These are phyloP conservation scores for Orbilia quercus DNA, from an alignment of 2,329 filamentous ascomycete species.

Conservation along the genomic window DNA sequence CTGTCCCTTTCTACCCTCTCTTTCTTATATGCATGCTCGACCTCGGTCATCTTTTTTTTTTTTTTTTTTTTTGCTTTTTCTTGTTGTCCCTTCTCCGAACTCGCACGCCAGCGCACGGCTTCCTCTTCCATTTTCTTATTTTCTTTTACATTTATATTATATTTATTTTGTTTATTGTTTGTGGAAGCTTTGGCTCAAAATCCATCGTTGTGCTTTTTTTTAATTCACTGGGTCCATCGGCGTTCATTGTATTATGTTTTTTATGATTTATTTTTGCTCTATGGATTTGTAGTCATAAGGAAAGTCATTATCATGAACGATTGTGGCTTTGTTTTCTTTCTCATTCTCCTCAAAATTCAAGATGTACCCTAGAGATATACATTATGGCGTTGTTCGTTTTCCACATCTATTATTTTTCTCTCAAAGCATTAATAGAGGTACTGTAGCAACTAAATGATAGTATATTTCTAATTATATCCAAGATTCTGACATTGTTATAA, in stretches of 20 bases:
- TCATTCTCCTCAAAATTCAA: not conserved
- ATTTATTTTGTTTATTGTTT: too few species aligned
- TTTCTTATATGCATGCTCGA: not conserved
- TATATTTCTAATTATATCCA: too few species aligned
- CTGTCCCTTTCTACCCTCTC: too few species aligned
- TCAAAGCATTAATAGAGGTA: not conserved
- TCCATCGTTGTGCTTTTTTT: too few species aligned
- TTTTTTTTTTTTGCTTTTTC: not conserved
- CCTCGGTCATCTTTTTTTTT: constrained; percentile 13
- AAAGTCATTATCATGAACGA: constrained; percentile 6
- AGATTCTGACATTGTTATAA: too few species aligned
- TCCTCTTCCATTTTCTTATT: constrained; percentile 1
- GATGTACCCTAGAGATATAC: constrained; percentile 21
- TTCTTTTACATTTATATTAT: not conserved
- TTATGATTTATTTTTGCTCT: constrained; percentile 7
- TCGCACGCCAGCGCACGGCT: too few species aligned
- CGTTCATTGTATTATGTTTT: constrained; percentile 15
- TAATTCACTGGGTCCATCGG: constrained; percentile 3
- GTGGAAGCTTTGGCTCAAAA: too few species aligned
- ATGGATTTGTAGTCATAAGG: constrained; percentile 16
- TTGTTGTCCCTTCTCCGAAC: too few species aligned
- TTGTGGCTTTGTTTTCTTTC: constrained; percentile 14
- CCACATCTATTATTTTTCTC: not conserved
- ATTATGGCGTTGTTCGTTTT: constrained; percentile 10
- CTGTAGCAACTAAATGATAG: too few species aligned